These are phyloP conservation scores for Quercus engelmannii DNA, from an alignment of 306 rosid species.

Conservation along the genomic window DNA sequence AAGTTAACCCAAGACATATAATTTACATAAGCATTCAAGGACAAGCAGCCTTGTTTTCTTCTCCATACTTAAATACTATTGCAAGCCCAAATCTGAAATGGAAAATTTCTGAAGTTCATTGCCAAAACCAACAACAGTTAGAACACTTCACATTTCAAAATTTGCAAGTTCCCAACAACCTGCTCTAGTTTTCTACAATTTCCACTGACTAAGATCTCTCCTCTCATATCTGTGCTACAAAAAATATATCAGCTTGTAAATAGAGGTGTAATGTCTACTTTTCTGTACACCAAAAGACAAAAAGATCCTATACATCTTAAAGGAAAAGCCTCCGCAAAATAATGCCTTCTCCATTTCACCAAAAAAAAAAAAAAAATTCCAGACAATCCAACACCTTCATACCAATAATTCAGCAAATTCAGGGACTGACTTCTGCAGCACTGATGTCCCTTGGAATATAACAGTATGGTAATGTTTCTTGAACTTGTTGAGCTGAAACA, in stretches of 20 bases:
- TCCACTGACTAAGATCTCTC: conserved; percentile 26
- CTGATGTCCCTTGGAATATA: conserved; percentile 74
- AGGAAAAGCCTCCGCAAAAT: conserved; percentile 21
- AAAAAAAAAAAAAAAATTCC: background rate
- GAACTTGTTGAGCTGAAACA: conserved; percentile 43
- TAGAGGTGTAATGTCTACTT: conserved; percentile 23
- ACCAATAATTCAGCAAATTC: conserved; percentile 25
- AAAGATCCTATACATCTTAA: conserved; percentile 43
- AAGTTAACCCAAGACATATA: too few species aligned
- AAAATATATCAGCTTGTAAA: conserved; percentile 23
- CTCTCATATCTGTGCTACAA: conserved; percentile 30
- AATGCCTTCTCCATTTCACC: conserved; percentile 10
- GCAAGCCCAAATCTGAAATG: too few species aligned
- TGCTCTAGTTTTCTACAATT: conserved; percentile 21
- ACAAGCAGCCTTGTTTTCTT: too few species aligned
- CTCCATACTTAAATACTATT: too few species aligned
- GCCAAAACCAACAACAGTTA: background rate
- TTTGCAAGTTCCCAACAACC: conserved; percentile 15
- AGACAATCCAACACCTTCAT: background rate
- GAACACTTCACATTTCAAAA: conserved; percentile 20
- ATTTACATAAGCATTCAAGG: too few species aligned
- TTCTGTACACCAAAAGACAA: conserved; percentile 52
- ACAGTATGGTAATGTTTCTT: conserved; percentile 63
- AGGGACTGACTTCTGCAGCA: conserved; percentile 46
- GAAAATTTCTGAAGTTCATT: background rate